Conservation (phyloP, 305 asterid species). For the Fraxinus velutina region DNA sequence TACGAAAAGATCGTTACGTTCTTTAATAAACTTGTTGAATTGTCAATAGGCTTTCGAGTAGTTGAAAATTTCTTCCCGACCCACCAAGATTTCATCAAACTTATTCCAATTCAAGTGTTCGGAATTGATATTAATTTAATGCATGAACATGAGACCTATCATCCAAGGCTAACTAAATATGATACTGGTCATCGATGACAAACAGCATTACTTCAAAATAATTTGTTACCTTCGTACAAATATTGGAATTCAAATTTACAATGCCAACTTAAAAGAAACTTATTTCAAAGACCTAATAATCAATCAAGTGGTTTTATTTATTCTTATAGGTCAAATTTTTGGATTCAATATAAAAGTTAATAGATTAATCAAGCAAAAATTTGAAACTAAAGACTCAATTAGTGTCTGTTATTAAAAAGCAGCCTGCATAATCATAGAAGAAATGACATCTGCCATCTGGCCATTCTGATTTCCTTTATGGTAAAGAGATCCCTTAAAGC, state of each 20-base stretch:
- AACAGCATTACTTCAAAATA: neutral
- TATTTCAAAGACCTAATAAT: too few species aligned
- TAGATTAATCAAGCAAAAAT: neutral
- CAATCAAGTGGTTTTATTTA: too few species aligned
- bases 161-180: too few species aligned
- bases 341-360: neutral
- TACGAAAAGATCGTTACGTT: too few species aligned
- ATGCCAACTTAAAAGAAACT: neutral
- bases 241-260: neutral
- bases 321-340: neutral
- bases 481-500: neutral
- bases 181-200: neutral
- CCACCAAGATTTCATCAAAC: too few species aligned
- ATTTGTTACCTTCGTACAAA: neutral
- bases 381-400: neutral
- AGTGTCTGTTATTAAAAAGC: slow-evolving; percentile 16
- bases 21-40: neutral
- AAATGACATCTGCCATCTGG: slow-evolving; percentile 4
- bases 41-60: neutral
- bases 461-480: slow-evolving; percentile 4
- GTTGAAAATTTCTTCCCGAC: neutral
- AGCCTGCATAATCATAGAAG: slow-evolving; percentile 30
- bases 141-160: neutral
- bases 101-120: too few species aligned
- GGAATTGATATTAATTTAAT: too few species aligned